phyloP scores from a whole-genome alignment of 768 basidiomycete genomes.

The Trametes maxima region DNA sequence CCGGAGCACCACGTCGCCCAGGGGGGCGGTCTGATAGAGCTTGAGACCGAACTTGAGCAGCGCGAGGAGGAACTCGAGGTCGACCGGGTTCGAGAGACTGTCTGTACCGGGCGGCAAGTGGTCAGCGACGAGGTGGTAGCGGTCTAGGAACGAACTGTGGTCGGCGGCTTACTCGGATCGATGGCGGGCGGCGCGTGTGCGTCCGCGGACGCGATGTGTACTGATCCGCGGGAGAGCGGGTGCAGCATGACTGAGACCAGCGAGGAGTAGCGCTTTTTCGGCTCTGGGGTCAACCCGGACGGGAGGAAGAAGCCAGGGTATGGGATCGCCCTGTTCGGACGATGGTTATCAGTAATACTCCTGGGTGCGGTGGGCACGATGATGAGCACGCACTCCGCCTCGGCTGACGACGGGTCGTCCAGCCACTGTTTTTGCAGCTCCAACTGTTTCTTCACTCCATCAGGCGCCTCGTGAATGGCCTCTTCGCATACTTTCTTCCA shows the following conservation, averaged over 20 bases:
- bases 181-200: conserved; percentile 29
- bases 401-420: neutral
- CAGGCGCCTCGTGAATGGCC: neutral
- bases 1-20: conserved; percentile 1
- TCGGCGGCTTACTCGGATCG: conserved; percentile 26
- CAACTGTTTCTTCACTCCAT: conserved; percentile 1
- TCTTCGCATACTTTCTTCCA: neutral
- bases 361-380: too few species aligned
- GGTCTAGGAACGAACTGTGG: neutral
- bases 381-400: conserved; percentile 1
- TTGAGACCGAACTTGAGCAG: conserved; percentile 8
- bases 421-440: conserved; percentile 3
- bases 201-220: conserved; percentile 29
- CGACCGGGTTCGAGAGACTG: conserved; percentile 4
- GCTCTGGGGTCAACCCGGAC: neutral
- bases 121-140: neutral
- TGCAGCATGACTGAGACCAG: conserved; percentile 1
- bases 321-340: neutral
- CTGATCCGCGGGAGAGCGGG: conserved; percentile 14
- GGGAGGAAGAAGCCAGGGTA: conserved; percentile 11
- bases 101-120: neutral
- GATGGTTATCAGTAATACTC: neutral
- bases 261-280: neutral
- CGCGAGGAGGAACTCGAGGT: conserved; percentile 10
- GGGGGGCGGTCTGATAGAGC: conserved; percentile 4